Percentiles rank a stretch among this genome's conserved stretches.
Conservation (phyloP, 2,329 filamentous ascomycete species). For the Fusarium graminum region DNA sequence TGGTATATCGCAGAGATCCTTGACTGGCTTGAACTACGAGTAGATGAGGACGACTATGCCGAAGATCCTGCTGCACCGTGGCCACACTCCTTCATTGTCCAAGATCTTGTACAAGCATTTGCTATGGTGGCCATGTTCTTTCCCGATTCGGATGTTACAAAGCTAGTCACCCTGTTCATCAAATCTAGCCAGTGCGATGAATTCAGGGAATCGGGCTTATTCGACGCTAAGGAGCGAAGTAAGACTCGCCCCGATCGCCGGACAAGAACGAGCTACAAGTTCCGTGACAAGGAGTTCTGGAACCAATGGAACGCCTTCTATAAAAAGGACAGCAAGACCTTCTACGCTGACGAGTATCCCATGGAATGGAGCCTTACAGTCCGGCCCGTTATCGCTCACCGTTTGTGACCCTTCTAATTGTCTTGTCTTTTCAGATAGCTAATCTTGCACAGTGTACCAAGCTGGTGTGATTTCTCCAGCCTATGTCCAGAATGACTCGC, state of each 20-base stretch:
- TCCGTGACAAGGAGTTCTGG: conserved; percentile 43
- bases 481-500: conserved; percentile 35
- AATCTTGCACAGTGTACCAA: conserved; percentile 44
- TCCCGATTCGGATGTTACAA: conserved; percentile 21
- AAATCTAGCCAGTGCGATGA: conserved; percentile 30
- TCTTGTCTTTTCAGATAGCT: neutral
- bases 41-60: conserved; percentile 34
- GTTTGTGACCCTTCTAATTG: conserved; percentile 9
- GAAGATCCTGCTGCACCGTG: conserved; percentile 37
- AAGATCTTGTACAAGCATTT: conserved; percentile 47
- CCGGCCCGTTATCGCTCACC: conserved; percentile 45
- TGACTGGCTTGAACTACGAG: conserved; percentile 42
- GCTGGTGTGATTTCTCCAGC: conserved; percentile 45
- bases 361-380: conserved; percentile 49
- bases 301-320: conserved; percentile 41
- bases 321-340: conserved; percentile 1
- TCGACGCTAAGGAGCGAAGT: conserved; percentile 40
- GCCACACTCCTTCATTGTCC: conserved; percentile 47
- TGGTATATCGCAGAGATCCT: conserved; percentile 44
- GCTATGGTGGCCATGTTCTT: conserved; percentile 49
- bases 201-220: conserved; percentile 39
- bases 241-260: conserved; percentile 43
- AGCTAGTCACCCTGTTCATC: conserved; percentile 37
- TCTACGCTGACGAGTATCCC: conserved; percentile 44
- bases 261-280: conserved; percentile 45